phyloP scores from a whole-genome alignment of 2,329 filamentous ascomycete species.

The Penicillium hesseltinei region DNA sequence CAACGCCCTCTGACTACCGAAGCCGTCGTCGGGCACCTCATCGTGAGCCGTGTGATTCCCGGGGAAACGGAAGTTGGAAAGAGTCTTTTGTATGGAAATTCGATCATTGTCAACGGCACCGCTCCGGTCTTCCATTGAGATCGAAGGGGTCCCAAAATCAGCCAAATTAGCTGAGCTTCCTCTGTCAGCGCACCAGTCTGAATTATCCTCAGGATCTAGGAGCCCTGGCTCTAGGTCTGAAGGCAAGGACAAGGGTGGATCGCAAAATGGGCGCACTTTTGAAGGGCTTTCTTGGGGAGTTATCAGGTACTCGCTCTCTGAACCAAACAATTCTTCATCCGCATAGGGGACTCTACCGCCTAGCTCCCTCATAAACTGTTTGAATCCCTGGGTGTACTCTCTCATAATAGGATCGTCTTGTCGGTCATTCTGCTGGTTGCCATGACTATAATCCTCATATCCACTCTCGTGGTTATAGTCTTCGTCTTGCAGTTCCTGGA shows the following conservation, averaged over 20 bases:
- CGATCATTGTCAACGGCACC: not conserved
- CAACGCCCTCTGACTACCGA: not conserved
- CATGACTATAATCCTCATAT: not conserved
- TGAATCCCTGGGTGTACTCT: not conserved
- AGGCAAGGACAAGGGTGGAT: too few species aligned
- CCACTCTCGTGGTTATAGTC: not conserved
- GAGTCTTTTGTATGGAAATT: not conserved
- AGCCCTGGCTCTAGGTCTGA: not conserved
- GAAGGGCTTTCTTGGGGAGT: not conserved
- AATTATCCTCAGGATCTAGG: not conserved
- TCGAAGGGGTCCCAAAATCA: not conserved
- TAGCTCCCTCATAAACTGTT: not conserved
- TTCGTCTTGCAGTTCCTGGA: not conserved
- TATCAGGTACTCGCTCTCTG: not conserved
- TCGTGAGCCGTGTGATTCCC: too few species aligned
- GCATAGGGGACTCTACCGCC: not conserved
- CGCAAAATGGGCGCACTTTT: not conserved
- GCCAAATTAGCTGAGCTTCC: too few species aligned
- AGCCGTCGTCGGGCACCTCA: not conserved
- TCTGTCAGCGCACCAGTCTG: not conserved
- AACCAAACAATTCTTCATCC: not conserved
- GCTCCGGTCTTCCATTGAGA: not conserved
- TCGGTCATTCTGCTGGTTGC: too few species aligned
- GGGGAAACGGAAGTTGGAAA: not conserved
- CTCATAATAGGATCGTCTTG: not conserved